phyloP scores from a whole-genome alignment of 352 stramenopile species.

The Pythium rhizo-oryzae region DNA sequence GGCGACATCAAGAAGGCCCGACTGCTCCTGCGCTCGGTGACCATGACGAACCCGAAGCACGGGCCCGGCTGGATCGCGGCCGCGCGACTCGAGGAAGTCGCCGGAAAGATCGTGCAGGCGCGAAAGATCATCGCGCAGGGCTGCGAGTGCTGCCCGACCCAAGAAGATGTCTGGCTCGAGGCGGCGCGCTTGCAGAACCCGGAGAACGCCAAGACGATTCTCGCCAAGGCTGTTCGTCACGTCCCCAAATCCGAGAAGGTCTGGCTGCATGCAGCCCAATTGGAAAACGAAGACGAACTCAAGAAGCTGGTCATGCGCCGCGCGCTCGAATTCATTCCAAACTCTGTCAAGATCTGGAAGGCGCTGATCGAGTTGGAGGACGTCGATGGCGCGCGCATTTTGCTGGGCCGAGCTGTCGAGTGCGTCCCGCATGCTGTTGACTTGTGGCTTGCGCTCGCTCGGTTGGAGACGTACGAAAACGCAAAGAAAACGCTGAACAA shows the following conservation, averaged over 20 bases:
- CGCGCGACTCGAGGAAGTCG: constrained; percentile 97
- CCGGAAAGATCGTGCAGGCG: constrained; percentile 95
- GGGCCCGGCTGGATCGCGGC: constrained; percentile 98
- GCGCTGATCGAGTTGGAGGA: constrained; percentile 98
- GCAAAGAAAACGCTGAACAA: constrained; percentile 98
- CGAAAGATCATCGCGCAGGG: constrained; percentile 98
- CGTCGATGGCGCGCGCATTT: constrained; percentile 93
- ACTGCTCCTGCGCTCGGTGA: constrained; percentile 95
- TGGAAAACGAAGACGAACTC: constrained; percentile 90
- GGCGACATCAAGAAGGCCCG: constrained; percentile 99
- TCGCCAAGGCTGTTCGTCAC: constrained; percentile 94
- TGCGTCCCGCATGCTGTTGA: constrained; percentile 97
- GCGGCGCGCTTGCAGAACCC: constrained; percentile 94
- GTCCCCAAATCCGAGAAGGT: constrained; percentile 96
- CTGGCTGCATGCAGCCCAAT: constrained; percentile 95
- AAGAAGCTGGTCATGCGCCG: constrained; percentile 92
- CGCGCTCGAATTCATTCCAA: constrained; percentile 96
- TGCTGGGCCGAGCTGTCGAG: constrained; percentile 97
- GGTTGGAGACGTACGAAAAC: constrained; percentile 98
- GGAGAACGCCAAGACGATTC: constrained; percentile 97
- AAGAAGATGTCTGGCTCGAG: constrained; percentile 99
- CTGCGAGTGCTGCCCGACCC: constrained; percentile 95
- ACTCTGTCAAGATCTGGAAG: constrained; percentile 98
- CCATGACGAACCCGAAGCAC: constrained; percentile 99
- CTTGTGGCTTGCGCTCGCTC: constrained; percentile 98